Conservation (phyloP, 768 basidiomycete species). For the Trametes villosa region DNA sequence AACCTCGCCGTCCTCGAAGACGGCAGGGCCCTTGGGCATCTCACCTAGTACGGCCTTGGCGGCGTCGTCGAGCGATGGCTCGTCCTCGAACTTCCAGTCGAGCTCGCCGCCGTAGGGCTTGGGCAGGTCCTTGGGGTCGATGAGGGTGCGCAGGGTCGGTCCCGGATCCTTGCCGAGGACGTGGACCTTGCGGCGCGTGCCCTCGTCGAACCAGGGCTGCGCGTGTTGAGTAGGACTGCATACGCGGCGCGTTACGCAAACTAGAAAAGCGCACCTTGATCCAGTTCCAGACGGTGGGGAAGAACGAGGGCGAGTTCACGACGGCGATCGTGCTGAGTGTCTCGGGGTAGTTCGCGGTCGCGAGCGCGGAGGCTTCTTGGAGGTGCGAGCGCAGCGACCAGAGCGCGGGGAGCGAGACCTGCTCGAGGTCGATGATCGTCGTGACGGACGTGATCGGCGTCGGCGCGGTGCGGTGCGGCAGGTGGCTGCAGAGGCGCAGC, state of each 20-base stretch:
- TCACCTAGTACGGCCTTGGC: constrained; percentile 48
- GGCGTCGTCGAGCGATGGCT: constrained; percentile 64
- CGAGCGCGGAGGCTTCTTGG: constrained; percentile 73
- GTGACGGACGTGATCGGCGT: constrained; percentile 64
- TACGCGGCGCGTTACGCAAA: not conserved
- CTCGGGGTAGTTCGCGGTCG: constrained; percentile 84
- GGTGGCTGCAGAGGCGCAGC: constrained; percentile 62
- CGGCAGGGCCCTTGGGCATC: constrained; percentile 59
- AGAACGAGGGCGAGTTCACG: constrained; percentile 83
- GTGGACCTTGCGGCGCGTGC: constrained; percentile 77
- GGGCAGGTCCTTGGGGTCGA: constrained; percentile 58
- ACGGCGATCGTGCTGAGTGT: constrained; percentile 68
- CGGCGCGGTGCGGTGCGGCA: constrained; percentile 55
- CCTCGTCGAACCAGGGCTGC: constrained; percentile 80
- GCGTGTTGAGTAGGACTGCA: not conserved
- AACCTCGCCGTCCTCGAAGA: constrained; percentile 52
- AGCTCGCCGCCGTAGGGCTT: constrained; percentile 74
- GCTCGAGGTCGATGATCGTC: constrained; percentile 75
- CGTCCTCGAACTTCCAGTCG: constrained; percentile 70
- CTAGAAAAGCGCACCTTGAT: constrained; percentile 55
- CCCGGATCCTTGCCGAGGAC: constrained; percentile 68
- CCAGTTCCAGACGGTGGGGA: constrained; percentile 85
- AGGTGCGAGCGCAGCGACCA: constrained; percentile 75
- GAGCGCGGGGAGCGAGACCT: constrained; percentile 62
- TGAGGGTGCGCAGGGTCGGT: constrained; percentile 53